Percentiles rank a stretch among this genome's conserved stretches.
These are phyloP conservation scores for Fusarium sp. DNA, from an alignment of 2,329 filamentous ascomycete species.

Conservation along the genomic window DNA sequence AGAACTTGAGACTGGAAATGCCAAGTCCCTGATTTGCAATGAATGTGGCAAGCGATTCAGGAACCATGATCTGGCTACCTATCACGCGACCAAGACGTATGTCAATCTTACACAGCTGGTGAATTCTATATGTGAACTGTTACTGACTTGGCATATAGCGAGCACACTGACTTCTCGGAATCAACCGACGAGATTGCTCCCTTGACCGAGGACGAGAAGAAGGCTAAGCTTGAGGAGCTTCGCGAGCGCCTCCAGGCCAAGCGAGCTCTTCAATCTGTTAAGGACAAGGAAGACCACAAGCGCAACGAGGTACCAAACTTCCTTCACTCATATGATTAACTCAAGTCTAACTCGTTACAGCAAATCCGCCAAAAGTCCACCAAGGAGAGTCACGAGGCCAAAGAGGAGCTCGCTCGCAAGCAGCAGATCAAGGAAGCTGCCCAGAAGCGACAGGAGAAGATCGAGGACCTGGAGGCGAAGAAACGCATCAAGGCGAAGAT, in stretches of 20 bases:
- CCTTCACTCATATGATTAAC: fast-evolving
- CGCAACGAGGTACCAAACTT: slow-evolving; percentile 76
- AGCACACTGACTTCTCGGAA: slow-evolving; percentile 91
- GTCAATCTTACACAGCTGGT: slow-evolving; percentile 39
- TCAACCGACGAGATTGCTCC: slow-evolving; percentile 93
- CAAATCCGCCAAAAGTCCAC: slow-evolving; percentile 86
- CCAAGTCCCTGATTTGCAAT: slow-evolving; percentile 89
- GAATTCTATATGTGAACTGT: not conserved
- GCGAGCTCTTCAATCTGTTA: slow-evolving; percentile 71
- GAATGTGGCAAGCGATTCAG: slow-evolving; percentile 94
- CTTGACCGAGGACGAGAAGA: slow-evolving; percentile 91
- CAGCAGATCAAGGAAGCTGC: slow-evolving; percentile 93
- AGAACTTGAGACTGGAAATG: slow-evolving; percentile 76
- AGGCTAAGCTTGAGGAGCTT: slow-evolving; percentile 79
- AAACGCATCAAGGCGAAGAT: slow-evolving; percentile 93
- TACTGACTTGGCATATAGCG: slow-evolving; percentile 55
- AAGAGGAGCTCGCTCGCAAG: slow-evolving; percentile 88
- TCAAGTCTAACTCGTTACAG: slow-evolving; percentile 47
- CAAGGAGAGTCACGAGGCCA: slow-evolving; percentile 86
- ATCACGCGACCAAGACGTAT: slow-evolving; percentile 88
- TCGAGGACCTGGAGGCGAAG: slow-evolving; percentile 85
- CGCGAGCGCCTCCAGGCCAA: slow-evolving; percentile 78
- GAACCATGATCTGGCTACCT: slow-evolving; percentile 83
- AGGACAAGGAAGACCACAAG: slow-evolving; percentile 85
- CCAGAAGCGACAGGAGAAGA: slow-evolving; percentile 88